Evolutionary conservation across 345 rosid species (phyloP).

Genomic region (Luvunga scandens): DNA sequence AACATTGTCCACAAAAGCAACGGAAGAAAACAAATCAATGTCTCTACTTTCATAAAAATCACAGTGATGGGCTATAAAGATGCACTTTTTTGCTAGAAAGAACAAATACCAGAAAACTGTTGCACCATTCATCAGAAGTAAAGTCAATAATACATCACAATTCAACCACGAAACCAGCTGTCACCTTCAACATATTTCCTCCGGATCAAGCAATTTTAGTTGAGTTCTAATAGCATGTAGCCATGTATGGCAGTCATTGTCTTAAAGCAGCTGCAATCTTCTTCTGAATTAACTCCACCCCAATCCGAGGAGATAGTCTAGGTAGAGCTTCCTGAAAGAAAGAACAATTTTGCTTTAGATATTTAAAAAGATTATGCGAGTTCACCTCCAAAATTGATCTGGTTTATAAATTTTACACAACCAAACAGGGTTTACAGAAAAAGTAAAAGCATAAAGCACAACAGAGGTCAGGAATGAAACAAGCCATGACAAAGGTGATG

Average conservation of each 20-base stretch:
- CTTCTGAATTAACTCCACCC: constrained; percentile 70
- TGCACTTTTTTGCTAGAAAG: constrained; percentile 15
- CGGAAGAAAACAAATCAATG: background rate
- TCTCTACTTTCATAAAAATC: background rate
- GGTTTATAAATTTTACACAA: background rate
- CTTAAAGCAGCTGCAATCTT: constrained; percentile 70
- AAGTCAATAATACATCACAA: background rate
- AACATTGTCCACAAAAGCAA: constrained; percentile 8
- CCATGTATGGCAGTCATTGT: constrained; percentile 24
- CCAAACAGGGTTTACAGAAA: too few species aligned
- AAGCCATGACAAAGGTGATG: background rate
- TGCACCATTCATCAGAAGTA: background rate
- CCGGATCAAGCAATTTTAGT: background rate
- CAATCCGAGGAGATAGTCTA: constrained; percentile 63
- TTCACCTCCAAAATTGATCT: background rate
- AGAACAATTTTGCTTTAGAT: constrained; percentile 3
- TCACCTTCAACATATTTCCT: background rate
- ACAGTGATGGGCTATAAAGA: background rate
- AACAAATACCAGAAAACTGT: background rate
- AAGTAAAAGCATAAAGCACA: background rate
- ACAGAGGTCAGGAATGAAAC: background rate
- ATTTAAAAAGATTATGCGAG: background rate
- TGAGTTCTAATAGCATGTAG: constrained; percentile 5
- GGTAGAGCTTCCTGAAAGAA: constrained; percentile 60
- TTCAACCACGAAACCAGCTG: background rate